phyloP scores from a whole-genome alignment of 768 basidiomycete genomes.

The Naganishia onofrii region DNA sequence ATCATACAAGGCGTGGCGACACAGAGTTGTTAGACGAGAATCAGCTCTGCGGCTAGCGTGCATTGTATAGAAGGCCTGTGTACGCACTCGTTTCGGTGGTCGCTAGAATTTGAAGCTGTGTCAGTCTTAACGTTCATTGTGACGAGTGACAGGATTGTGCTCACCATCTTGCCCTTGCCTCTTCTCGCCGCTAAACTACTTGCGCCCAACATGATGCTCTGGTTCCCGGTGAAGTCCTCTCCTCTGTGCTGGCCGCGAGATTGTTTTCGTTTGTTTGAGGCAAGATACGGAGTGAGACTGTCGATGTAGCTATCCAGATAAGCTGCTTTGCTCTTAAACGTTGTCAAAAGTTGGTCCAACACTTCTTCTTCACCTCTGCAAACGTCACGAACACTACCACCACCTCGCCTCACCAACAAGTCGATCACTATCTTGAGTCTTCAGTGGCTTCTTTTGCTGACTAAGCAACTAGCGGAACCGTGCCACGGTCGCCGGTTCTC shows the following conservation, averaged over 20 bases:
- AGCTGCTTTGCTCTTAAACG: neutral
- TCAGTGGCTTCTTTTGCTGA: neutral
- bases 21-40: no score
- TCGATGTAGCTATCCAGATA: neutral
- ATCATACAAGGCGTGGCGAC: no score
- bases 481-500: no score
- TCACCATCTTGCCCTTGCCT: constrained; percentile 30
- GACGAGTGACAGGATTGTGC: neutral
- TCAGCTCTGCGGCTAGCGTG: neutral
- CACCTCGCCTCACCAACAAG: no score
- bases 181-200: constrained; percentile 19
- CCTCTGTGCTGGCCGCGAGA: neutral
- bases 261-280: neutral
- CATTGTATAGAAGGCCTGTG: no score
- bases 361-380: neutral
- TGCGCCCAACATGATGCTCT: constrained; percentile 12
- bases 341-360: neutral
- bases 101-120: neutral
- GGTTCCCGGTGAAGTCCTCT: neutral
- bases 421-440: neutral
- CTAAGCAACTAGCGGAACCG: no score
- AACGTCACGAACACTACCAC: neutral
- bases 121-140: neutral
- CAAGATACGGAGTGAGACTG: neutral
- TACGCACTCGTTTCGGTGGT: constrained; percentile 24